Evolutionary conservation across 345 rosid species (phyloP).

Genomic region (Salix koriyanagi): DNA sequence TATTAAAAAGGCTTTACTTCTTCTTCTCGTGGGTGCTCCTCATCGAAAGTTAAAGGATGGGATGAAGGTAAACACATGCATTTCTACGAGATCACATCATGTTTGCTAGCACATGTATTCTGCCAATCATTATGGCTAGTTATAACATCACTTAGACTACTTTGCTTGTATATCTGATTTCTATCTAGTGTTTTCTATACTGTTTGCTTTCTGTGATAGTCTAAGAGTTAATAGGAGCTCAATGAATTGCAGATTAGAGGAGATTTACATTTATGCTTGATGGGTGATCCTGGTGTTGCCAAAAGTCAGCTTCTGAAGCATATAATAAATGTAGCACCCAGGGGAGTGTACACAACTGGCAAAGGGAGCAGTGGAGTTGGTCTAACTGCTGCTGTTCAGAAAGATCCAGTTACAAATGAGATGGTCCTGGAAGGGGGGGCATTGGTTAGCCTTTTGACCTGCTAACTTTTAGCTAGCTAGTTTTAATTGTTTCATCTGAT

Average conservation of each 20-base stretch:
- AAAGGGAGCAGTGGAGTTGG: constrained; percentile 99
- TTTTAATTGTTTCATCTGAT: background rate
- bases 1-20: constrained; percentile 88
- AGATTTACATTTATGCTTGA: constrained; percentile 88
- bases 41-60: constrained; percentile 91
- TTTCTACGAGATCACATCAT: background rate
- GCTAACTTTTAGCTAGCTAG: background rate
- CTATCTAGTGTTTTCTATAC: background rate
- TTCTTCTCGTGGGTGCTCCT: constrained; percentile 96
- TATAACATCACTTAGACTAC: background rate
- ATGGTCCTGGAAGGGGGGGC: constrained; percentile 99
- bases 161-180: background rate
- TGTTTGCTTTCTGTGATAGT: background rate
- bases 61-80: constrained; percentile 70
- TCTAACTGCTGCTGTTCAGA: constrained; percentile 96
- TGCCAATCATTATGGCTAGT: background rate
- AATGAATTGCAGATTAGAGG: constrained; percentile 76
- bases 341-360: constrained; percentile 94
- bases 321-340: constrained; percentile 90
- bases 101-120: background rate
- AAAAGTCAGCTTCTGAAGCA: constrained; percentile 99
- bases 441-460: constrained; percentile 39
- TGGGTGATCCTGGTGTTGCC: constrained; percentile 99
- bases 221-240: background rate
- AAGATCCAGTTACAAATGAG: constrained; percentile 93